Conservation (phyloP, 306 rosid species). For the Hippophae tibetana region DNA sequence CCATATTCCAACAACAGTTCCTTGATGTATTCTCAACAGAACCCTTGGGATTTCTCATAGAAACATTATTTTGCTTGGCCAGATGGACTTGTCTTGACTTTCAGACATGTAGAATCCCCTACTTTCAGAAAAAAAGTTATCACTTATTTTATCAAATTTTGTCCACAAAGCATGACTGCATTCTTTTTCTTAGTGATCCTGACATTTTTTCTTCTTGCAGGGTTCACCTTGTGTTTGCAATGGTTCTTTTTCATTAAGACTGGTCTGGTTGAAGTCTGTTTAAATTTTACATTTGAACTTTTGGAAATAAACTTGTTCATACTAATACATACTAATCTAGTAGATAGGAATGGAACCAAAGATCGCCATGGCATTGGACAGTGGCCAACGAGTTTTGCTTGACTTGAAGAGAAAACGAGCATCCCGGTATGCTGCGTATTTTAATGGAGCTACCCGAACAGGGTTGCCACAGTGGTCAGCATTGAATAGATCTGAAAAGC, state of each 20-base stretch:
- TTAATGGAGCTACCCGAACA: conserved; percentile 28
- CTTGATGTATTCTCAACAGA: no score
- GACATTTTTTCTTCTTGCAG: conserved; percentile 30
- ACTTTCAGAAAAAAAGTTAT: neutral
- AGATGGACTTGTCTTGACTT: neutral
- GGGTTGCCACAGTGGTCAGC: conserved; percentile 24
- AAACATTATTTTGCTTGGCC: no score
- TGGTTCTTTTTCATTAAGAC: conserved; percentile 29
- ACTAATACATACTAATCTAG: conserved; percentile 50
- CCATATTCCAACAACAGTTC: no score
- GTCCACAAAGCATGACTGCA: neutral
- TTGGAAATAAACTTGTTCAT: conserved; percentile 37
- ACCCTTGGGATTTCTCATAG: no score
- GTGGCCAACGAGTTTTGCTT: conserved; percentile 18
- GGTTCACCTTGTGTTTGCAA: conserved; percentile 27
- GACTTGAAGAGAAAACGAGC: conserved; percentile 52
- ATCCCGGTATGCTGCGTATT: conserved; percentile 25
- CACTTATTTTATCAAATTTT: neutral
- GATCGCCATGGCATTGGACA: conserved; percentile 58
- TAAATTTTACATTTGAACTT: conserved; percentile 28
- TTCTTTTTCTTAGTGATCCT: conserved; percentile 6
- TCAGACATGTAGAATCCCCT: neutral
- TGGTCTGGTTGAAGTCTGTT: conserved; percentile 25
- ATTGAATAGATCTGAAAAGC: conserved; percentile 29
- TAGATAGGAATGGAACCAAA: conserved; percentile 49